These are phyloP conservation scores for Globisporangium paroecandrum DNA, from an alignment of 352 stramenopile species.

Conservation along the genomic window DNA sequence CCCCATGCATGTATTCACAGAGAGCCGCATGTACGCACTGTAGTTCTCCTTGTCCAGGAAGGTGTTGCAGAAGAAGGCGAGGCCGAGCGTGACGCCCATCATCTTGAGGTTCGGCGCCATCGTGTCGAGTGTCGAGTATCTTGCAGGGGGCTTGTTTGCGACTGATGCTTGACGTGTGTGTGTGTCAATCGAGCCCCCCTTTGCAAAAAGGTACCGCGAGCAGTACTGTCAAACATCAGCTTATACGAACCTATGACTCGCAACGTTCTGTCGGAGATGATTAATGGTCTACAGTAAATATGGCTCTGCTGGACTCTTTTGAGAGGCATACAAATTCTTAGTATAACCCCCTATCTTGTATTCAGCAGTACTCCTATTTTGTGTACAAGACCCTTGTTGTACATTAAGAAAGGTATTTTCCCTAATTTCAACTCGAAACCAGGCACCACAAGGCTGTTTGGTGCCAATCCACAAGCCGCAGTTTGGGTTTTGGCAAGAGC, in stretches of 20 bases:
- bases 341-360: background rate
- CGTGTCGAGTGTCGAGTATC: background rate
- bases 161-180: background rate
- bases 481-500: constrained; percentile 1
- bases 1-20: background rate
- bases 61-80: constrained; percentile 62
- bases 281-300: background rate
- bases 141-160: background rate
- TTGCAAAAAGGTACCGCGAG: background rate
- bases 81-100: constrained; percentile 65
- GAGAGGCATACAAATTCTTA: too few species aligned
- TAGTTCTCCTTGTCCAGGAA: constrained; percentile 62
- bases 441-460: background rate
- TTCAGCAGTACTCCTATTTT: background rate
- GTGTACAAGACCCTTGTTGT: too few species aligned
- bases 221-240: background rate
- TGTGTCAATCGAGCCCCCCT: constrained; percentile 1
- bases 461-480: too few species aligned
- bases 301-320: too few species aligned
- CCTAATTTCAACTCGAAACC: background rate
- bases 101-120: constrained; percentile 82
- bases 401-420: too few species aligned
- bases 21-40: constrained; percentile 29
- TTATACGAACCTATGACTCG: too few species aligned
- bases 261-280: too few species aligned